phyloP scores from a whole-genome alignment of 2,329 filamentous ascomycete genomes.

The Ceratocystis variospora region DNA sequence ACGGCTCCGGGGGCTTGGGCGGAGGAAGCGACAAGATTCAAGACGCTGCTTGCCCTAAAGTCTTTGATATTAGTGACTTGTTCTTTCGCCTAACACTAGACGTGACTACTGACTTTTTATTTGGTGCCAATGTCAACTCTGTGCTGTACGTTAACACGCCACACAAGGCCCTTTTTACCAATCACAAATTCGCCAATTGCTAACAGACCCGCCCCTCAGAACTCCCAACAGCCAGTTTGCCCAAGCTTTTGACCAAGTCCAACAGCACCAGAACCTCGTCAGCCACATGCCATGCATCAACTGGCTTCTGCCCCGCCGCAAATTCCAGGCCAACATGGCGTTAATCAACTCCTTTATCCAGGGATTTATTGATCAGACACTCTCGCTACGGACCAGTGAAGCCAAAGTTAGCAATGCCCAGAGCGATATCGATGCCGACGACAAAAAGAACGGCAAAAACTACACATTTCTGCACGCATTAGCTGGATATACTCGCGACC shows the following conservation, averaged over 20 bases:
- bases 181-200: conserved; percentile 8
- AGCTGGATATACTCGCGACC: conserved; percentile 62
- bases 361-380: conserved; percentile 60
- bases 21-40: conserved; percentile 33
- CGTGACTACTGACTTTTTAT: conserved; percentile 71
- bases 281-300: conserved; percentile 51
- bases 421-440: background rate
- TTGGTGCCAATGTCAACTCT: conserved; percentile 36
- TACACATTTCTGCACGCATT: conserved; percentile 84
- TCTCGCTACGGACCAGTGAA: conserved; percentile 56
- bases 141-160: conserved; percentile 9
- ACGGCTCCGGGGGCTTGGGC: conserved; percentile 51
- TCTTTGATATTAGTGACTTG: conserved; percentile 56
- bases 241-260: conserved; percentile 68
- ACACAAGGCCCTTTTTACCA: background rate
- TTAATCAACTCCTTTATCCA: conserved; percentile 64
- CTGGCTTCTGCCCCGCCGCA: conserved; percentile 45
- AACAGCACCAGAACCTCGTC: conserved; percentile 56
- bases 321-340: conserved; percentile 50
- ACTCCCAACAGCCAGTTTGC: conserved; percentile 55
- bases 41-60: conserved; percentile 26
- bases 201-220: conserved; percentile 23
- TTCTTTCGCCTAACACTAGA: conserved; percentile 81
- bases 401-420: background rate
- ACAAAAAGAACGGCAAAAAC: conserved; percentile 27